These are phyloP conservation scores for Syzygium aromaticum DNA, from an alignment of 345 rosid species.

Conservation along the genomic window DNA sequence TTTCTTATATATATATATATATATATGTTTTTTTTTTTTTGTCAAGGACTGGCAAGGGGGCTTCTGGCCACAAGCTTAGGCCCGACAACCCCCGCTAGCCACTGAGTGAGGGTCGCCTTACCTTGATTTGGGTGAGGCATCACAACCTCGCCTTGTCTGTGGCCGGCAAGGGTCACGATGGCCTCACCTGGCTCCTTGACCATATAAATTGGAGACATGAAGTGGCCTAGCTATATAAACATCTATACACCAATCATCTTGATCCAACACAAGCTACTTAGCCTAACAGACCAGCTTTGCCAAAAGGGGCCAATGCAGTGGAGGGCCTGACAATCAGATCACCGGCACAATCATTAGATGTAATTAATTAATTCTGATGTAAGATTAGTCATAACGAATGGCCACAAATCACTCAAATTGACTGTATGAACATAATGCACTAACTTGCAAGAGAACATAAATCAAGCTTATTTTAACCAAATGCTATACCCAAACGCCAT, in stretches of 20 bases:
- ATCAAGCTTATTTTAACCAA: neutral
- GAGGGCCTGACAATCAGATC: neutral
- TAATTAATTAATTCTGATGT: neutral
- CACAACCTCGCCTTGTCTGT: accelerated
- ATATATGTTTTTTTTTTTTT: no score
- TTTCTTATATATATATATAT: no score
- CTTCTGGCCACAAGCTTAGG: neutral
- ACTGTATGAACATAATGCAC: neutral
- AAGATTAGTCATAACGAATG: neutral
- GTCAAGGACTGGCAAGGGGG: accelerated
- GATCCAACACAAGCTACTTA: neutral
- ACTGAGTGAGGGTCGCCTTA: accelerated
- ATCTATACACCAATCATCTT: neutral
- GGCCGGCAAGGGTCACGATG: no score
- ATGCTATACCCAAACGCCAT: neutral
- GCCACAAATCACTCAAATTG: neutral
- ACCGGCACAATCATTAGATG: neutral
- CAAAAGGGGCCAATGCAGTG: neutral
- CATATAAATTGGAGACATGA: no score
- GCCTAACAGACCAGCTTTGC: neutral
- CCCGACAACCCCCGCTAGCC: accelerated
- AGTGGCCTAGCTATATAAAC: neutral
- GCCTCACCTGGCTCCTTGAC: neutral
- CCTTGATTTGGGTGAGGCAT: accelerated
- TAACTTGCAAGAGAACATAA: neutral